Conservation (phyloP, 208 protist genomes). For the Naegleria fowleri region DNA sequence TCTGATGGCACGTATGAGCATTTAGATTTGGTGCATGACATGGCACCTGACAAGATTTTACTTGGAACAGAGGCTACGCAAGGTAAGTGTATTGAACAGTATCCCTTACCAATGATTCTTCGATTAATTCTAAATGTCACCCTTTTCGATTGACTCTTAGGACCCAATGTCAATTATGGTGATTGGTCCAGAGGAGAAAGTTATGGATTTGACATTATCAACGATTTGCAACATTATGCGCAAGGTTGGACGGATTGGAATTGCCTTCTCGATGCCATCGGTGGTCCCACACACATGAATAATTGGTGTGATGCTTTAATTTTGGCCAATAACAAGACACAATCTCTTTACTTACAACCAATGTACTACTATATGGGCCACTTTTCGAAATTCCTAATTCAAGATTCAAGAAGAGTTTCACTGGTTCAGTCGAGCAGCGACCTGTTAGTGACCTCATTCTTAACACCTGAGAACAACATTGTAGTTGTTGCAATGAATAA, state of each 20-base stretch:
- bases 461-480: neutral
- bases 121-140: neutral
- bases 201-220: slow-evolving; percentile 44
- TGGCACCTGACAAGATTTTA: slow-evolving; percentile 26
- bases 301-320: slow-evolving; percentile 44
- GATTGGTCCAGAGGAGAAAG: slow-evolving; percentile 17
- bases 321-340: slow-evolving; percentile 29
- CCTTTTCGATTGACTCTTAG: neutral
- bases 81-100: too few relatives aligned
- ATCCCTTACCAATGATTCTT: neutral
- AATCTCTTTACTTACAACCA: slow-evolving; percentile 28
- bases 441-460: neutral
- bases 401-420: slow-evolving; percentile 25
- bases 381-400: slow-evolving; percentile 40
- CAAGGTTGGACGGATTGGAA: slow-evolving; percentile 53
- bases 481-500: neutral
- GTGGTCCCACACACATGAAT: slow-evolving; percentile 50
- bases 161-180: neutral
- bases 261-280: slow-evolving; percentile 34
- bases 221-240: slow-evolving; percentile 34
- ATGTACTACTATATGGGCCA: slow-evolving; percentile 49
- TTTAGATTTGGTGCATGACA: neutral
- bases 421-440: neutral
- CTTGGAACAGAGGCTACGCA: slow-evolving; percentile 38
- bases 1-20: neutral